Conservation (phyloP, 495 filamentous ascomycete genomes). For the Aspergillus bridgeri region DNA sequence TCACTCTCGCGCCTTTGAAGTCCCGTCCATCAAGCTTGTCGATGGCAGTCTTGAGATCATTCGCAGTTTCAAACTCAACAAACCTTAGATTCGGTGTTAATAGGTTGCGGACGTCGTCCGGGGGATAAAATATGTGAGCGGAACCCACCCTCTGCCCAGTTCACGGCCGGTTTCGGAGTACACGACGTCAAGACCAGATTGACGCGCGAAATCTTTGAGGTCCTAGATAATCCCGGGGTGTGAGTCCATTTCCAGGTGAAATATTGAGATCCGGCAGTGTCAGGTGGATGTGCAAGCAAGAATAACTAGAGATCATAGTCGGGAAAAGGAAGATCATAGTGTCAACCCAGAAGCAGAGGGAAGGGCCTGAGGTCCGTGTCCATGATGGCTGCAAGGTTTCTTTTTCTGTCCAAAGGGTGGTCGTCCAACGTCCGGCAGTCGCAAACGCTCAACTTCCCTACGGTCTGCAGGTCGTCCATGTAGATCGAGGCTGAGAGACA, state of each 20-base stretch:
- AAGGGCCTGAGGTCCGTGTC: slow-evolving; percentile 7
- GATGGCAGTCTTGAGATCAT: slow-evolving; percentile 84
- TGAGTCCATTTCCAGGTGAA: slow-evolving; percentile 42
- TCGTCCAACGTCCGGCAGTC: not conserved
- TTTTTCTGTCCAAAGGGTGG: slow-evolving; percentile 9
- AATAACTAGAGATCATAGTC: slow-evolving; percentile 3
- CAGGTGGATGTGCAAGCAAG: slow-evolving; percentile 12
- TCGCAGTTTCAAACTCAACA: slow-evolving; percentile 93
- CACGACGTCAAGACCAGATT: slow-evolving; percentile 94
- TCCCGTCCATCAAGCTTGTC: slow-evolving; percentile 88
- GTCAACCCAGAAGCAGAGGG: not conserved
- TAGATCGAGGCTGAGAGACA: not conserved
- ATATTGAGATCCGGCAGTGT: slow-evolving; percentile 26
- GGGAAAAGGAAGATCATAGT: not conserved
- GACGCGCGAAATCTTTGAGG: slow-evolving; percentile 98
- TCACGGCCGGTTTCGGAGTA: slow-evolving; percentile 96
- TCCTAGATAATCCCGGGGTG: slow-evolving; percentile 61
- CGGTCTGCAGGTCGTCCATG: not conserved
- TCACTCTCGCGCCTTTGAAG: slow-evolving; percentile 83
- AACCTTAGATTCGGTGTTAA: slow-evolving; percentile 60
- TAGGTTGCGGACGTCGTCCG: slow-evolving; percentile 7
- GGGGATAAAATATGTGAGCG: slow-evolving; percentile 5
- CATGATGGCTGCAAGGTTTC: not conserved
- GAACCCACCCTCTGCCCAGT: slow-evolving; percentile 83
- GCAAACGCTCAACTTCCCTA: not conserved